A percentile compares a stretch with the other conserved stretches of the same genome.
Evolutionary conservation across 371 early-diverging fungal species (phyloP).

Genomic region (Mortierella sp.): DNA sequence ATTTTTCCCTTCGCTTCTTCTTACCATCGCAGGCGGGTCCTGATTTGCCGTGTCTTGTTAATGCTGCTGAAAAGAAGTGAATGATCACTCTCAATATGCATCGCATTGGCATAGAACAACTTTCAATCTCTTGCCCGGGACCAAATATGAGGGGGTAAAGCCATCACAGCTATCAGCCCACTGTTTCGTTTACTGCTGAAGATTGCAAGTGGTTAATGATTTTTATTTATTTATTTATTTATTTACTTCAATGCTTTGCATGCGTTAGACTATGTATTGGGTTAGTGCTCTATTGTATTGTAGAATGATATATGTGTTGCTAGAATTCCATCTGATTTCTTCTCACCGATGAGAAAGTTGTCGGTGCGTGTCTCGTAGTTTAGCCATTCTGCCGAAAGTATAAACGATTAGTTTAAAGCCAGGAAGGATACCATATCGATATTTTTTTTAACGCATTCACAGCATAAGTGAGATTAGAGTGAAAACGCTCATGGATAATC

Average conservation of each 20-base stretch:
- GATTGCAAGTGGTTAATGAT: not conserved
- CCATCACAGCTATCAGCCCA: not conserved
- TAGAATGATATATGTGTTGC: no score
- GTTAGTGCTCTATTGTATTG: not conserved
- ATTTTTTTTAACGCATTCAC: not conserved
- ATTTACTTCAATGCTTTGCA: not conserved
- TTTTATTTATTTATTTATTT: not conserved
- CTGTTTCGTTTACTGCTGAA: not conserved
- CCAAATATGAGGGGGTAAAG: no score
- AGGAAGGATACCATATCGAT: not conserved
- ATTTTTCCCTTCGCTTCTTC: not conserved
- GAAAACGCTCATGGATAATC: not conserved
- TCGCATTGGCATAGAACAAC: no score
- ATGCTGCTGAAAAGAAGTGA: no score
- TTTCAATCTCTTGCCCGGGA: no score
- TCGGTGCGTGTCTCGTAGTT: slow-evolving; percentile 4
- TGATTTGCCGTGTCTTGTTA: no score
- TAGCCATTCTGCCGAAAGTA: slow-evolving; percentile 22
- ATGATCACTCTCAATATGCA: no score
- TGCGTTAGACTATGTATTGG: not conserved
- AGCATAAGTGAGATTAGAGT: not conserved
- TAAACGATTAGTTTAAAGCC: not conserved
- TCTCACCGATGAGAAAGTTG: not conserved
- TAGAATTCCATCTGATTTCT: no score
- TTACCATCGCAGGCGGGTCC: no score